Base-by-base conservation (phyloP, 2,329 filamentous ascomycete genomes). In the Ophiostoma sp. region DNA sequence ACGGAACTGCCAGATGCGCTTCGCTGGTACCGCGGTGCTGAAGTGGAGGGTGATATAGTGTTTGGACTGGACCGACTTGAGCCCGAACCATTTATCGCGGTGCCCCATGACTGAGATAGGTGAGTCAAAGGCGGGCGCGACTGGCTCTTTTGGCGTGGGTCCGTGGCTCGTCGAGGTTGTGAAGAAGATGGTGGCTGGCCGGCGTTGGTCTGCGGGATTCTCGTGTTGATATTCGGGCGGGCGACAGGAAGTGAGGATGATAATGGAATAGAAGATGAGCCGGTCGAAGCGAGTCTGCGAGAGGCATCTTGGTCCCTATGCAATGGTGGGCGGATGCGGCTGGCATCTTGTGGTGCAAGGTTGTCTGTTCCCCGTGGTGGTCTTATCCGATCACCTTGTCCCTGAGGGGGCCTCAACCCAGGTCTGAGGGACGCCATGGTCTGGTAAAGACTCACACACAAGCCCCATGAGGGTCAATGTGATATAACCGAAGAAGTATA, bases 31-130 rank as follows among this genome's bases (percentile, higher is more conserved):
- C 48, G 31, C n/a, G 69, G 64, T 15, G 45, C 36, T 3, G 39
- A 22, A 5, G 33, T 9, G 3, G 57, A 50, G 7, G 82, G 82
- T 50, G 78, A 55, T 78, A 76, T 25, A 79, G 76, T 25, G 76
- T 77, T n/a, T 80, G 79, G 28, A 8, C 61, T 25, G 5, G 66
- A 42, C 59, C 69, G 45, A 19, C 36, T 19, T 3, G 39, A 11
- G 48, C 15, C 55, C 9, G 52, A 33, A 25, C 79, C 78, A 31
- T 80, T 82, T 48, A 77, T 81, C 2, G 79, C 77, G 22, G 82
- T 84, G 48, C 79, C 82, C 81, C 82, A 83, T 75, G 84, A 82
- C 73, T 83, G 85, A 11, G 82, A 81, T 77, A 85, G 83, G 45
- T 84, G 82, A 48, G 80, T 82, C 5, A 85, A 77, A 25, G 80